Base-by-base conservation (phyloP, 2,329 filamentous ascomycete species). In the Penicillium crustosum region DNA sequence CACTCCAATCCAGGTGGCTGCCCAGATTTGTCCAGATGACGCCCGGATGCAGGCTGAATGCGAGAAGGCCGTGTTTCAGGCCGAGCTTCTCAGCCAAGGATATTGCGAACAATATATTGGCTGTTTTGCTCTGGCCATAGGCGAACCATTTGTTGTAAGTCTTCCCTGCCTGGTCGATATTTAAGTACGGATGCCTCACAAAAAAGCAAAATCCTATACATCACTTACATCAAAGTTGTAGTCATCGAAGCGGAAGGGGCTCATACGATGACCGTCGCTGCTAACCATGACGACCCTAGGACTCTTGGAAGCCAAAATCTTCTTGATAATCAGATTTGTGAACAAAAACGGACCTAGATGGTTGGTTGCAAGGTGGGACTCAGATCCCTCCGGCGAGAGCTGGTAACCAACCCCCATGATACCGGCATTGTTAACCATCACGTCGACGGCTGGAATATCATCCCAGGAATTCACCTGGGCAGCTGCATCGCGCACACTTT, bases 121-220 rank as follows among this genome's bases (percentile, higher is more conserved):
- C 79, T 4, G 76, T 77, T 69, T 82, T 82, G 42, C 69, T 68
- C 55, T 81, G 77, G 5, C 75, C 77, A 64, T 82, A 81, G 4
- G 73, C 73, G 9, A 63, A 61, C 65, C 75, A 77, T 29, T 64
- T 68, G 38, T 71, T 58, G 47, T 73, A 72, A 0, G 58, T 65
- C n/a, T 66, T 61, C 8, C 68, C 68, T 7, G 61, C 57, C 68
- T 70, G 5, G 41, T 41, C 36, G 36, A 19, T 39, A 19, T 39
- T 6, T 39, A 39, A 39, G 36, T 39, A 25, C 25, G 2, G 19
- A 31, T 47, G 38, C 29, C 41, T 45, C 39, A 49, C 8, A 5
- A 50, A 50, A 50, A 25, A 31, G 36, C 13, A 45, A 51, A 31
- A 9, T 47, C 7, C 21, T 7, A 23, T 15, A 5, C 7, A 21